phyloP scores from a whole-genome alignment of 78 protist species.

The Trichosphaerium sp. region DNA sequence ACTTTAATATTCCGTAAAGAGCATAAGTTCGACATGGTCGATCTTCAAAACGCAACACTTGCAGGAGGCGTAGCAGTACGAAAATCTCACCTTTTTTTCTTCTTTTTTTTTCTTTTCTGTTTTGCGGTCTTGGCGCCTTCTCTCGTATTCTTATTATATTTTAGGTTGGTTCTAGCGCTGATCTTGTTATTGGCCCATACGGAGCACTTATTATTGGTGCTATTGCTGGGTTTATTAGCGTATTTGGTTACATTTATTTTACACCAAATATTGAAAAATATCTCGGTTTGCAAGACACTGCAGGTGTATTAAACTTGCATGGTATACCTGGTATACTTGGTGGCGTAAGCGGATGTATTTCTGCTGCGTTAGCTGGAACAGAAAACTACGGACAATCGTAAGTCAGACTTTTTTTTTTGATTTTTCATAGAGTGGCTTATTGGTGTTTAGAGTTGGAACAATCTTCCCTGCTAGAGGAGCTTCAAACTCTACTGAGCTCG shows the following conservation, averaged over 20 bases:
- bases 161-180: slow-evolving; percentile 48
- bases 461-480: too few species aligned
- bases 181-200: slow-evolving; percentile 10
- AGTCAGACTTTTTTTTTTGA: too few species aligned
- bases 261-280: neutral
- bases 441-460: too few species aligned
- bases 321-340: slow-evolving; percentile 61
- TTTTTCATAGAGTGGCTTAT: too few species aligned
- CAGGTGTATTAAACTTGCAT: slow-evolving; percentile 66
- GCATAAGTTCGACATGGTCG: slow-evolving; percentile 20
- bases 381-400: neutral
- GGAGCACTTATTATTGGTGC: slow-evolving; percentile 34
- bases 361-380: neutral
- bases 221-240: slow-evolving; percentile 17
- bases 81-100: too few species aligned
- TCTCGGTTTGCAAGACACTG: slow-evolving; percentile 49
- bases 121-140: too few species aligned
- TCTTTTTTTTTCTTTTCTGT: too few species aligned
- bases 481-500: too few species aligned
- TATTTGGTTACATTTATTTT: slow-evolving; percentile 28
- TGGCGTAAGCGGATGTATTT: neutral
- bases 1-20: neutral
- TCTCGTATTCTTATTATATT: too few species aligned
- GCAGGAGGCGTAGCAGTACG: slow-evolving; percentile 82
- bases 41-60: slow-evolving; percentile 63